Evolutionary conservation across 371 early-diverging fungal genomes (phyloP).

Genomic region (Mortierella sp.): DNA sequence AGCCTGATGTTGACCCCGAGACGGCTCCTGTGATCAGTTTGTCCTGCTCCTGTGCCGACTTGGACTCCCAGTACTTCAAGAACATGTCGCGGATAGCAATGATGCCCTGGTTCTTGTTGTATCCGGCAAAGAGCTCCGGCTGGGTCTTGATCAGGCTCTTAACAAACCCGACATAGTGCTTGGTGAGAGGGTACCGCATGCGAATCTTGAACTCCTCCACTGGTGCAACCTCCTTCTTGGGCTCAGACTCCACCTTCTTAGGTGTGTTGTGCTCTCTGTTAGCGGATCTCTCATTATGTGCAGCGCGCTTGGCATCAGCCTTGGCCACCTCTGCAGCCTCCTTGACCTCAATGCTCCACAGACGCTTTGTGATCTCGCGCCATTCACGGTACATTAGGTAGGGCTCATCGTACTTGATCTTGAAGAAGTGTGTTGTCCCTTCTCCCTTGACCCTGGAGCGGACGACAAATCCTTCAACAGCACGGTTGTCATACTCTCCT

Average conservation of each 20-base stretch:
- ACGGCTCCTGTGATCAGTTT: slow-evolving; percentile 4
- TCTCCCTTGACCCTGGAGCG: slow-evolving; percentile 71
- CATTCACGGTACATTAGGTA: slow-evolving; percentile 96
- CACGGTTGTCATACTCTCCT: slow-evolving; percentile 73
- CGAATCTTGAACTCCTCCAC: slow-evolving; percentile 34
- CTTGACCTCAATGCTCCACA: slow-evolving; percentile 48
- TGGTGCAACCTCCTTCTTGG: neutral
- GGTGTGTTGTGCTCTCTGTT: neutral
- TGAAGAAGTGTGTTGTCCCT: slow-evolving; percentile 79
- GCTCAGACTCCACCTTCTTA: neutral
- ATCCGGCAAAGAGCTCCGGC: slow-evolving; percentile 80
- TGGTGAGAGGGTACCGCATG: slow-evolving; percentile 73
- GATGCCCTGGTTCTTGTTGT: slow-evolving; percentile 81
- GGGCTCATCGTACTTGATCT: slow-evolving; percentile 94
- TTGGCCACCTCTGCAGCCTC: neutral
- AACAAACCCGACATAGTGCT: slow-evolving; percentile 85
- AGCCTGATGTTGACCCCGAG: neutral
- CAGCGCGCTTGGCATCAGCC: slow-evolving; percentile 18
- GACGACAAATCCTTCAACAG: slow-evolving; percentile 95
- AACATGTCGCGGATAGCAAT: slow-evolving; percentile 82
- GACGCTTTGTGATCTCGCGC: slow-evolving; percentile 88
- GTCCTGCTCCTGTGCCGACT: slow-evolving; percentile 32
- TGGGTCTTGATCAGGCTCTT: slow-evolving; percentile 66
- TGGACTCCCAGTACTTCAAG: slow-evolving; percentile 62
- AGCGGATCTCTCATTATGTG: neutral